These are phyloP conservation scores for Aspergillus brasiliensis DNA, from an alignment of 2,329 filamentous ascomycete genomes.

Conservation along the genomic window DNA sequence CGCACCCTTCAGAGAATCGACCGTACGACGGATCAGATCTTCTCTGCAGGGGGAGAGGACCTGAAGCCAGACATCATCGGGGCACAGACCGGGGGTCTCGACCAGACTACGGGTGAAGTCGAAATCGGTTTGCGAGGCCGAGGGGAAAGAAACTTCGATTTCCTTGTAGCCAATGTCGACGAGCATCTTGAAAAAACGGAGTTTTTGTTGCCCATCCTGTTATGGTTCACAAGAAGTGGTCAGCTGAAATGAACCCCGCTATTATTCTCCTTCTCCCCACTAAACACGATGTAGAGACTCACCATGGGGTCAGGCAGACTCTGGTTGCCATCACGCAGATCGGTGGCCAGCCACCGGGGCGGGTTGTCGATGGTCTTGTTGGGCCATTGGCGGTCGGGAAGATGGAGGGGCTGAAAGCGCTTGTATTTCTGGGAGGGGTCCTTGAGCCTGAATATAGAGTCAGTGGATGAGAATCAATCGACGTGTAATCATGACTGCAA, in stretches of 20 bases:
- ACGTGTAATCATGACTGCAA: too few relatives aligned
- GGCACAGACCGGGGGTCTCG: constrained; percentile 78
- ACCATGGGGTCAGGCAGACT: constrained; percentile 92
- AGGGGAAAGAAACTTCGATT: constrained; percentile 95
- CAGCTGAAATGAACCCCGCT: too few relatives aligned
- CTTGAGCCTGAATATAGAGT: constrained; percentile 43
- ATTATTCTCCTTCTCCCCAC: background rate
- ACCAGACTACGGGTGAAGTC: constrained; percentile 88
- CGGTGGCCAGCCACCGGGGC: constrained; percentile 86
- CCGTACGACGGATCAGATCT: constrained; percentile 85
- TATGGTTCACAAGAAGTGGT: background rate
- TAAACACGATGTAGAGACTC: constrained; percentile 33
- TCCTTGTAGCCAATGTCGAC: constrained; percentile 93
- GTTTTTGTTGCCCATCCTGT: constrained; percentile 92
- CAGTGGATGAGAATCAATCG: constrained; percentile 10
- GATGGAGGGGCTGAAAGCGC: constrained; percentile 49
- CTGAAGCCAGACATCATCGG: constrained; percentile 88
- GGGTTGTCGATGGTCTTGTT: constrained; percentile 78
- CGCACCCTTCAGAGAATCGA: constrained; percentile 82
- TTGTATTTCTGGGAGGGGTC: constrained; percentile 54
- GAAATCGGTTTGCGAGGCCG: constrained; percentile 92
- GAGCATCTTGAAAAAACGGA: constrained; percentile 92
- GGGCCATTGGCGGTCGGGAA: constrained; percentile 71
- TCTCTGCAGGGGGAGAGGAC: constrained; percentile 89
- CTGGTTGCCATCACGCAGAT: constrained; percentile 91